Evolutionary conservation across 352 stramenopile species (phyloP).

Genomic region (Aphanomyces euteiches): DNA sequence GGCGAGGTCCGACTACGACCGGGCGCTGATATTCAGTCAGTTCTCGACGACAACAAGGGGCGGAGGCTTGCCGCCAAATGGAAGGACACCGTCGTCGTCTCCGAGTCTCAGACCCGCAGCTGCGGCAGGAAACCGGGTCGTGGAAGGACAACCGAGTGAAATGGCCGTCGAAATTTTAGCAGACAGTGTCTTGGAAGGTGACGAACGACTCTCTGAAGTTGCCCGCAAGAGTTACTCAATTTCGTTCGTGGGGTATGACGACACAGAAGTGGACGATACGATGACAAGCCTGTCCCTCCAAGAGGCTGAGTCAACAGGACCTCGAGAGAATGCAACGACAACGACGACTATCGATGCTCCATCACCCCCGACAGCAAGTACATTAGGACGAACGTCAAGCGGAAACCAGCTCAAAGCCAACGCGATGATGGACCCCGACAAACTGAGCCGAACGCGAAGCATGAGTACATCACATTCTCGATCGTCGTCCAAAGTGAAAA

Average conservation of each 20-base stretch:
- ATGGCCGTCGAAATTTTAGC: constrained; percentile 29
- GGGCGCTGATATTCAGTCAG: constrained; percentile 1
- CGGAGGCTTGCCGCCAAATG: background rate
- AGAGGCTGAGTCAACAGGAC: background rate
- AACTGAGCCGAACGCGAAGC: constrained; percentile 7
- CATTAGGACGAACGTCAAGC: constrained; percentile 11
- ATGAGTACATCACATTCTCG: constrained; percentile 17
- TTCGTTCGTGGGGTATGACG: constrained; percentile 24
- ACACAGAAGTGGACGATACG: background rate
- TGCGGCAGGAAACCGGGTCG: constrained; percentile 8
- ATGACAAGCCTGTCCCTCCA: background rate
- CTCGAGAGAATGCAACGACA: background rate
- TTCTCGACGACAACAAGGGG: constrained; percentile 3
- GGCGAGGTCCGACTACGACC: constrained; percentile 5
- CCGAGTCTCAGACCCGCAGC: background rate
- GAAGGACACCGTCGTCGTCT: background rate
- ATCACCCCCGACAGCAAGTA: background rate
- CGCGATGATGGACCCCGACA: background rate
- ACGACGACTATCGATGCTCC: background rate
- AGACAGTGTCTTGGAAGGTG: constrained; percentile 27
- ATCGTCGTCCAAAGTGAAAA: background rate
- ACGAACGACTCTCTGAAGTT: constrained; percentile 18
- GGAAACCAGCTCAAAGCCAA: constrained; percentile 19
- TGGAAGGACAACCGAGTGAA: constrained; percentile 28
- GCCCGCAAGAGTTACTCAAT: constrained; percentile 23